Base-by-base conservation (phyloP, 2,329 filamentous ascomycete species). In the Podosphaera leucotricha region DNA sequence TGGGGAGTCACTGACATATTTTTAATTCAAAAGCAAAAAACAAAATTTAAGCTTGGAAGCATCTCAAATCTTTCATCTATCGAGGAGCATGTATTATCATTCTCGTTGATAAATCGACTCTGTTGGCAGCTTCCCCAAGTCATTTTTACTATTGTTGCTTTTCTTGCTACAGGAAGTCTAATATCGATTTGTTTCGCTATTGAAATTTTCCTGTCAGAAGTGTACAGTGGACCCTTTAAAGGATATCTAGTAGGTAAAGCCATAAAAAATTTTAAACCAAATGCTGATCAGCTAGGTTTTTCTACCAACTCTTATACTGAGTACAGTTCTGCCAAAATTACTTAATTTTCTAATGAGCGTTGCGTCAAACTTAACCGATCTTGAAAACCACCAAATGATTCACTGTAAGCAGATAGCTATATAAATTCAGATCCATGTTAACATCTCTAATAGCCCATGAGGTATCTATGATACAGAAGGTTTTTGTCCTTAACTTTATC, bases 401-500 rank as follows among this genome's bases (percentile, higher is more conserved):
- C 83, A 86, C 51, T 62, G 71, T 74, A 53, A 48, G 57, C 52
- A 1, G 5, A 37, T 0, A 6, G 13, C 6, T 15, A 11, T 6
- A 18, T 11, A 10, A 7, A 37, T 30, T 21, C 1, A 13, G 2
- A 13, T 28, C 30, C 3, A 20, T 38, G 30, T 33, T 41, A 38
- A 38, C 37, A 37, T 2, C 1, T 45, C 48, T 52, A 45, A 8
- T 50, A 75, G 77, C 77, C 13, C 80, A 93, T 54, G 75, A 92
- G 47, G 74, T 80, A 18, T 80, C 86, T 1, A 72, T 93, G 57
- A 83, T 90, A 0, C 77, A 82, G 46, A 98, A 98, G 65, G 80
- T 92, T 28, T 95, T 98, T 55, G 76, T 95, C 13, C 72, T 95
- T 55, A 92, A 94, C 64, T 93, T 94, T 62, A 87, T 95, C 61